phyloP scores from a whole-genome alignment of 2,329 filamentous ascomycete genomes.

The Neopestalotiopsis sp. region DNA sequence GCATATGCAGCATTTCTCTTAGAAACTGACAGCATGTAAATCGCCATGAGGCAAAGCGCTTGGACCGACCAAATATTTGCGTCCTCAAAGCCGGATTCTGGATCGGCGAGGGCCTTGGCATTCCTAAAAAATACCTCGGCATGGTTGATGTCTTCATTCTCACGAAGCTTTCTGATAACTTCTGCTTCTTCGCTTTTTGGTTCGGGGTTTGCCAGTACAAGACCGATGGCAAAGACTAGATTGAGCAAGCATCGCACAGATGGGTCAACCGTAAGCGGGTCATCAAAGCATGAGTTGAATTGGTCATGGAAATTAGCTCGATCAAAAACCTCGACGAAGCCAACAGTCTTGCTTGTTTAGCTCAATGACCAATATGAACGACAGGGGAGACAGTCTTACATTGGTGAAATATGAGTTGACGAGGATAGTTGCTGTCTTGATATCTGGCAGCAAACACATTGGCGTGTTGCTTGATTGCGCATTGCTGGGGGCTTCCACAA shows the following conservation, averaged over 20 bases:
- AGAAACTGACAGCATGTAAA: conserved; percentile 67
- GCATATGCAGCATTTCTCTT: conserved; percentile 68
- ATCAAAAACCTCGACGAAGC: conserved; percentile 66
- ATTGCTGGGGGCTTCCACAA: conserved; percentile 59
- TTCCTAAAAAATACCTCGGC: conserved; percentile 69
- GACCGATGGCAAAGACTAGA: conserved; percentile 67
- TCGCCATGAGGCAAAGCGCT: conserved; percentile 65
- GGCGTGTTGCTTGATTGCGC: conserved; percentile 51
- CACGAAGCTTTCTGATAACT: conserved; percentile 57
- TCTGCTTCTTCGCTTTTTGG: conserved; percentile 53
- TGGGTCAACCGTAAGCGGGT: conserved; percentile 55
- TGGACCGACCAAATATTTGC: conserved; percentile 71
- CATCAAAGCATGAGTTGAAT: conserved; percentile 59
- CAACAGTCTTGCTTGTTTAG: conserved; percentile 54
- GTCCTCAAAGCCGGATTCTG: conserved; percentile 60
- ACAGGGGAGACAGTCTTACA: conserved; percentile 41
- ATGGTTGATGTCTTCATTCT: conserved; percentile 50
- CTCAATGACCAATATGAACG: not conserved
- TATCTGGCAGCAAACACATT: conserved; percentile 61
- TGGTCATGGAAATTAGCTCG: conserved; percentile 52
- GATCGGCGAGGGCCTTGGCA: conserved; percentile 57
- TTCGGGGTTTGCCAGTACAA: conserved; percentile 61
- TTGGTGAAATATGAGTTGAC: conserved; percentile 67
- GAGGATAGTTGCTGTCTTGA: conserved; percentile 57
- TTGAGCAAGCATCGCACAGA: conserved; percentile 65